Percentiles rank a stretch among this genome's conserved stretches.
phyloP scores from a whole-genome alignment of 257 asterid genomes.

The Solanum tarapatanum region DNA sequence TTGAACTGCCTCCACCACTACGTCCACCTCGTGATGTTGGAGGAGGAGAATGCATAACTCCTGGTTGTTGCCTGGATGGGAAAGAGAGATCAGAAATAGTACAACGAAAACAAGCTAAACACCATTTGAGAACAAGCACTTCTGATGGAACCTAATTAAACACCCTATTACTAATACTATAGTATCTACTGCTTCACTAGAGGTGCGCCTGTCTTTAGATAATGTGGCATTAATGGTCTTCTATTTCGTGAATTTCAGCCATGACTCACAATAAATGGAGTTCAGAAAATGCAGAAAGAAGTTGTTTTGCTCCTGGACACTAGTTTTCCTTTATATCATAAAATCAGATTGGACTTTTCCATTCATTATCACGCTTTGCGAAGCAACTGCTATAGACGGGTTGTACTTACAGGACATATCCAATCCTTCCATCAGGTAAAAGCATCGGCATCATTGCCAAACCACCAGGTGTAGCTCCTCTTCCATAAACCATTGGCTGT shows the following conservation, averaged over 20 bases:
- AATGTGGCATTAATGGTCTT: not conserved
- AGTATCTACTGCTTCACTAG: not conserved
- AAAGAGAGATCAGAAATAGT: not conserved
- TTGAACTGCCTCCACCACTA: slow-evolving; percentile 11
- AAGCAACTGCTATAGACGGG: not conserved
- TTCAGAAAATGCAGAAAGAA: not conserved
- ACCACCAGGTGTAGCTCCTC: slow-evolving; percentile 72
- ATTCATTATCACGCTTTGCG: not conserved
- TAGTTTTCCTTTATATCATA: not conserved
- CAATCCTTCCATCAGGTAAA: slow-evolving; percentile 97
- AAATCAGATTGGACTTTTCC: not conserved
- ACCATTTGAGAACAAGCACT: not conserved
- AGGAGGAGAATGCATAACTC: slow-evolving; percentile 43
- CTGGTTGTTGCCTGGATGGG: slow-evolving; percentile 76
- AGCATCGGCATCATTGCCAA: slow-evolving; percentile 99
- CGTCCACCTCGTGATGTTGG: slow-evolving; percentile 62
- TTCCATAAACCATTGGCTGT: slow-evolving; percentile 75
- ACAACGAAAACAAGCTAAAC: not conserved
- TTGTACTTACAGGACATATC: slow-evolving; percentile 91
- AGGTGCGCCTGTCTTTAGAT: not conserved
- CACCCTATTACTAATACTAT: not conserved
- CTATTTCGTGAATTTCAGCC: not conserved
- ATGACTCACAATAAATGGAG: not conserved
- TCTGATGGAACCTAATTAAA: not conserved
- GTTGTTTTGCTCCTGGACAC: not conserved